phyloP scores from a whole-genome alignment of 176 grass and related monocot genomes.

The Hsuehochloa calcarea region DNA sequence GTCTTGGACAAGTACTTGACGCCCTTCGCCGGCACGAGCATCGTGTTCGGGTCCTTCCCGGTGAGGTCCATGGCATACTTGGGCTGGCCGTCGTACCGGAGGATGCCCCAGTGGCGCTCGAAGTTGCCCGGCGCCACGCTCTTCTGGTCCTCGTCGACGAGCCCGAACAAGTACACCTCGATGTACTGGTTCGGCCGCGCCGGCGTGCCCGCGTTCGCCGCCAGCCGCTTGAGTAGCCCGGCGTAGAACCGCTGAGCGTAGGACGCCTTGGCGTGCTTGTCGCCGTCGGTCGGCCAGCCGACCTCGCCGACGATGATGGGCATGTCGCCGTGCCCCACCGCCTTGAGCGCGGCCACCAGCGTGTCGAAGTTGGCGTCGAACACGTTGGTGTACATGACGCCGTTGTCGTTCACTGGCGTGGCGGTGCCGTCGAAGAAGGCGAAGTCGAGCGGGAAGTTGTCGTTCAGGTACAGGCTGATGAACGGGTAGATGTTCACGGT shows the following conservation, averaged over 20 bases:
- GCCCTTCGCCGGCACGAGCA: constrained; percentile 37
- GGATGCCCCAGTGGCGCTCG: constrained; percentile 86
- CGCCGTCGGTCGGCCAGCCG: constrained; percentile 64
- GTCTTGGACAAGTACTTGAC: constrained; percentile 43
- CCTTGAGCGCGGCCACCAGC: constrained; percentile 54
- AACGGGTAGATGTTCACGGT: constrained; percentile 95
- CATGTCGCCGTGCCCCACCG: constrained; percentile 41
- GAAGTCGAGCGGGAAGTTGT: constrained; percentile 65
- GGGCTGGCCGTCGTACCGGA: constrained; percentile 72
- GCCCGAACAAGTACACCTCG: constrained; percentile 65
- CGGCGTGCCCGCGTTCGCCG: constrained; percentile 67
- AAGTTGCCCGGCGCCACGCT: constrained; percentile 81
- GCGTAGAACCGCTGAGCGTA: constrained; percentile 77
- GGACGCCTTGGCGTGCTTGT: constrained; percentile 49
- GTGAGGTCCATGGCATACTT: constrained; percentile 70
- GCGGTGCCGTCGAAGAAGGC: constrained; percentile 75
- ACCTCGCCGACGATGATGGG: constrained; percentile 30
- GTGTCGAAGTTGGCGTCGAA: constrained; percentile 94
- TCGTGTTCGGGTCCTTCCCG: constrained; percentile 50
- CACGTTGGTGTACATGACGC: constrained; percentile 68
- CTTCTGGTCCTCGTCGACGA: constrained; percentile 81
- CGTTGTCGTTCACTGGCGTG: constrained; percentile 54
- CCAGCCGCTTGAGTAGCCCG: constrained; percentile 51
- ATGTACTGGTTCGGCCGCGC: constrained; percentile 51
- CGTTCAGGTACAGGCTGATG: constrained; percentile 72